Evolutionary conservation across 176 grass and related monocot genomes (phyloP).

Genomic region (Secale cereale): DNA sequence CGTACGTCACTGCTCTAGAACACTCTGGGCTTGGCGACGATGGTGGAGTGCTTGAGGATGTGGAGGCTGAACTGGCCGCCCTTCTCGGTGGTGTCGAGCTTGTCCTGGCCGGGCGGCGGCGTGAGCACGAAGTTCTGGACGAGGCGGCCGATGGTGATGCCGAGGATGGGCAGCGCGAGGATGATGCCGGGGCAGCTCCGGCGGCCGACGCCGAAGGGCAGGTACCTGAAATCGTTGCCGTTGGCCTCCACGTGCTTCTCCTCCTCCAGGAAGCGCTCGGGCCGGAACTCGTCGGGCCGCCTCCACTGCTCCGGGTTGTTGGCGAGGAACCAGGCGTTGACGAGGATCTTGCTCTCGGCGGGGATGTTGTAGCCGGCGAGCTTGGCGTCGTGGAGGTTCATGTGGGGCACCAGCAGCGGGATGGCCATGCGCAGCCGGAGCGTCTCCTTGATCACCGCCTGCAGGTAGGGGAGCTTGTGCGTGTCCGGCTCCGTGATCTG

Average conservation of each 20-base stretch:
- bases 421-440: constrained; percentile 78
- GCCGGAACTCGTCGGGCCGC: constrained; percentile 65
- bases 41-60: constrained; percentile 73
- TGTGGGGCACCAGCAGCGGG: constrained; percentile 79
- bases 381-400: constrained; percentile 83
- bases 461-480: constrained; percentile 62
- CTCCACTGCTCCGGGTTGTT: constrained; percentile 67
- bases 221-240: constrained; percentile 74
- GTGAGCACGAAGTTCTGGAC: constrained; percentile 78
- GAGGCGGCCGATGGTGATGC: constrained; percentile 71
- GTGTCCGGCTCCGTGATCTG: constrained; percentile 76
- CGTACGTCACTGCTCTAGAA: neutral
- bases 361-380: constrained; percentile 69
- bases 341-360: constrained; percentile 81
- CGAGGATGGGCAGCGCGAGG: constrained; percentile 80
- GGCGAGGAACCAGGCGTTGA: constrained; percentile 79
- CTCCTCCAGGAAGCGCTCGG: constrained; percentile 78
- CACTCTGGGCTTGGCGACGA: constrained; percentile 61
- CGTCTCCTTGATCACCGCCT: constrained; percentile 83
- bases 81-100: constrained; percentile 74
- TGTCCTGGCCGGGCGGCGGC: constrained; percentile 50
- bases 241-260: constrained; percentile 68
- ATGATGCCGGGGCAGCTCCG: constrained; percentile 81
- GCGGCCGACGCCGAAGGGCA: constrained; percentile 72
- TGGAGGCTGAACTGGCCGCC: constrained; percentile 82